phyloP scores from a whole-genome alignment of 2,329 filamentous ascomycete genomes.

The Graphilbum fragrans region DNA sequence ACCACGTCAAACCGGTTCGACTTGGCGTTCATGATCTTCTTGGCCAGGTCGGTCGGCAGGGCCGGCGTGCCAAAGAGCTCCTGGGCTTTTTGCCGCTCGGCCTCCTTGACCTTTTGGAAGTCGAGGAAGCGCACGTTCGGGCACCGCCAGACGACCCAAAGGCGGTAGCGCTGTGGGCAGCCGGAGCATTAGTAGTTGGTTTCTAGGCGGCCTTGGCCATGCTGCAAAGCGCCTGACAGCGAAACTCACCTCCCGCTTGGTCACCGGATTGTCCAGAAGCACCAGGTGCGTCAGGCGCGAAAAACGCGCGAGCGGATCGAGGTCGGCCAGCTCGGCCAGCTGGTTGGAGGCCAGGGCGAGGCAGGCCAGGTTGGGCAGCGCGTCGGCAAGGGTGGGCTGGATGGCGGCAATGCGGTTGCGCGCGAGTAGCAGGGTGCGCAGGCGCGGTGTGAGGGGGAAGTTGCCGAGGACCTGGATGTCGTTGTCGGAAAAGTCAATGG shows the following conservation, averaged over 20 bases:
- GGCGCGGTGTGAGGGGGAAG: conserved; percentile 81
- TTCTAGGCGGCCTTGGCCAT: background rate
- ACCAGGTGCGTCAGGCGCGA: conserved; percentile 65
- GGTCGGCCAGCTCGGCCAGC: conserved; percentile 70
- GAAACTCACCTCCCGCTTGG: conserved; percentile 74
- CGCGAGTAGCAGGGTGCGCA: conserved; percentile 78
- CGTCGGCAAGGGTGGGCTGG: conserved; percentile 60
- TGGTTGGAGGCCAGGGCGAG: conserved; percentile 77
- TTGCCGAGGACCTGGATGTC: conserved; percentile 83
- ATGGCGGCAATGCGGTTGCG: conserved; percentile 80
- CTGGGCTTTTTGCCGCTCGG: conserved; percentile 61
- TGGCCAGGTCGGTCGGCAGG: conserved; percentile 69
- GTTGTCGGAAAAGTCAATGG: conserved; percentile 97
- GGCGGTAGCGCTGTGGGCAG: conserved; percentile 66
- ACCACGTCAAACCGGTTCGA: conserved; percentile 58
- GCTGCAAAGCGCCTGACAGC: too few relatives aligned
- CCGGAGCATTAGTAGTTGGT: too few relatives aligned
- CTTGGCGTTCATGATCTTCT: conserved; percentile 72
- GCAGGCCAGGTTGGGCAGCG: conserved; percentile 70
- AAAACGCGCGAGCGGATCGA: conserved; percentile 67
- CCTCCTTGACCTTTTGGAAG: conserved; percentile 81
- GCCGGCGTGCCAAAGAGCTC: conserved; percentile 74
- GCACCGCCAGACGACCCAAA: conserved; percentile 81
- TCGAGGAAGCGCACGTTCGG: conserved; percentile 83
- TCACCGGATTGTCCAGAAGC: conserved; percentile 77